Percentiles rank a stretch among this genome's conserved stretches.
phyloP scores from a whole-genome alignment of 306 rosid species.

The Cercis canadensis region DNA sequence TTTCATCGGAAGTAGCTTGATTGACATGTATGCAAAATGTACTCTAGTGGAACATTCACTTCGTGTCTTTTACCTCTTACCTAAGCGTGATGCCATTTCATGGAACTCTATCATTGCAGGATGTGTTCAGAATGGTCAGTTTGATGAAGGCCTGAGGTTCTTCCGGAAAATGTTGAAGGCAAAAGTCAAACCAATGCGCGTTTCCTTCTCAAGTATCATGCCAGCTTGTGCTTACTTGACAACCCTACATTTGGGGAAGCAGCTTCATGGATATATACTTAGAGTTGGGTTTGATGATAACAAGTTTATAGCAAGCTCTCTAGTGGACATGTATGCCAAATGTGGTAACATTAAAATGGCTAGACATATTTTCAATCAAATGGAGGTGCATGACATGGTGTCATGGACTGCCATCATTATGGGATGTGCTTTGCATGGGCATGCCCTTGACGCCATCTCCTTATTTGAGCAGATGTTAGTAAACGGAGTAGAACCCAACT shows the following conservation, averaged over 20 bases:
- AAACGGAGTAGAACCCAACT: slow-evolving; percentile 65
- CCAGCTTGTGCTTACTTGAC: slow-evolving; percentile 93
- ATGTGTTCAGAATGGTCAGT: slow-evolving; percentile 83
- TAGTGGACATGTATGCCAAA: slow-evolving; percentile 91
- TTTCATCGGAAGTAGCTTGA: slow-evolving; percentile 79
- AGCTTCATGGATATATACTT: slow-evolving; percentile 76
- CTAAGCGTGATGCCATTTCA: slow-evolving; percentile 60
- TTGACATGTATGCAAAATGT: slow-evolving; percentile 92
- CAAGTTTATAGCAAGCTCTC: slow-evolving; percentile 69
- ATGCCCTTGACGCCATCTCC: slow-evolving; percentile 73
- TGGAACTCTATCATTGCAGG: slow-evolving; percentile 91
- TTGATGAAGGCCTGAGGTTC: slow-evolving; percentile 64
- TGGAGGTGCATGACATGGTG: slow-evolving; percentile 69
- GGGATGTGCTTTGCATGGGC: slow-evolving; percentile 92
- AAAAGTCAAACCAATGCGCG: slow-evolving; percentile 58
- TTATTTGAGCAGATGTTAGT: slow-evolving; percentile 74
- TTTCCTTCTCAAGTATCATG: slow-evolving; percentile 80
- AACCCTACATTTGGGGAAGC: slow-evolving; percentile 77
- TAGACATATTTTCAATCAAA: slow-evolving; percentile 59
- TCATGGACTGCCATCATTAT: slow-evolving; percentile 92
- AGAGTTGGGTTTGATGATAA: slow-evolving; percentile 65
- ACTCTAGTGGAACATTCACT: slow-evolving; percentile 54
- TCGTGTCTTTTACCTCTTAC: slow-evolving; percentile 53
- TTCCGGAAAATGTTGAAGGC: slow-evolving; percentile 69
- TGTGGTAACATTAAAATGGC: slow-evolving; percentile 78